Base-by-base conservation (phyloP, 2,329 filamentous ascomycete species). In the Ophiocordyceps unilateralis region DNA sequence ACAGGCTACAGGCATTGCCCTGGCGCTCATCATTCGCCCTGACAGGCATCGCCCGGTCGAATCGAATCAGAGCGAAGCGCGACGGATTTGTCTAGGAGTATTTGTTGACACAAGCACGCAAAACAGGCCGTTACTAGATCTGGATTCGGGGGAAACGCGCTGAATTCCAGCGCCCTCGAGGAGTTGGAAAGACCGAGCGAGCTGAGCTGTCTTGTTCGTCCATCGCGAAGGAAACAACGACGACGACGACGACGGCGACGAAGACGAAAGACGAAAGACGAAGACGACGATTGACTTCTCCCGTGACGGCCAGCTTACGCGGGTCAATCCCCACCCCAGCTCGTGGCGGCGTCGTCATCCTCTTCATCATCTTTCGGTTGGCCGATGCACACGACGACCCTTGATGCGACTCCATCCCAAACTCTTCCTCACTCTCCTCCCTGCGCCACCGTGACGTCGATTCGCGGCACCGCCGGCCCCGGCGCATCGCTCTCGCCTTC, bases 401-500 rank as follows among this genome's bases (percentile, higher is more conserved):
- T 15, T 14, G 19, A 43, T 47, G 47, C 41, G 32, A 34, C 39
- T 12, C 11, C 9, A 23, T n/a, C 12, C 38, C 17, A 40, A 3
- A 39, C 9, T 28, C 24, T 10, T 26, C 28, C 38, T 17, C 4
- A 14, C 9, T 15, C 17, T 36, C 15, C 6, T 11, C 32, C 32
- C 32, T 39, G 42, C 41, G 28, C 44, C 17, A 23, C 40, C 42
- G 10, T 37, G 32, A 30, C 38, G 36, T 24, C 24, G 26, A 32
- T 32, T 26, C 26, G 22, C n/a, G 2, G 24, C 28, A 30, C 43
- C 44, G 42, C 47, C 49, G 28, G 34, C 40, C 23, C n/a, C 43
- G 53, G 53, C 56, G 55, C 53, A 55, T 53, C 51, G 47, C 48
- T 44, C 43, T 44, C 44, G 45, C 43, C 50, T 40, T 47, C 43